Base-by-base conservation (phyloP, 345 rosid species). In the Hibiscus trionum region DNA sequence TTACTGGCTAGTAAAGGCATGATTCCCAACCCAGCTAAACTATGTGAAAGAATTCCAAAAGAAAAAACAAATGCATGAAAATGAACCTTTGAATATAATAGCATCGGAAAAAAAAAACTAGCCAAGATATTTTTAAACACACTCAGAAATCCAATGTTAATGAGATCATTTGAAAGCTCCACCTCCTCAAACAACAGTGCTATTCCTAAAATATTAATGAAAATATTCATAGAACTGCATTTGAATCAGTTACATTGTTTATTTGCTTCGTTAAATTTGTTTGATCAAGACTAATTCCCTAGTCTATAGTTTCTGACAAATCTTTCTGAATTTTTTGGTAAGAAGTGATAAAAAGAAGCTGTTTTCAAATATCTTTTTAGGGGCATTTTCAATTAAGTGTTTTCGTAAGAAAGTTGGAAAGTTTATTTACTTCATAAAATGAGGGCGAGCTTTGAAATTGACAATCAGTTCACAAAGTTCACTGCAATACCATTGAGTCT, bases 401-500 rank as follows among this genome's bases (percentile, higher is more conserved):
- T 7, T 19, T 64, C 50, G 19, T 19, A 64, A 17, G 35, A 46
- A 46, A 44, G 26, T 46, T 21, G 26, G 27, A 55, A 46, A 37
- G 19, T 66, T 33, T 14, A 44, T 46, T 66, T 64, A 64, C 52
- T 64, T 44, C 33, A 24, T 12, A 1, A 1, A 12, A 14, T 12
- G 55, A 65, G 55, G 12, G 56, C 7, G 19, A 66, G 55, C 53
- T 21, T 66, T 24, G 6, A 24, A 44, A 21, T 21, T 24, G 5
- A 44, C 47, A 66, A 44, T 66, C 33, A 44, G 69, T 66, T 9
- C 35, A 66, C 55, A 66, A 66, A 47, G 8, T 66, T 56, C 57
- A 26, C 56, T 1, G 31, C 11, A 66, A 46, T 47, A 47, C 4
- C 39, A 21, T 47, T 52, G 39, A 65, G 29, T 16, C 39, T 5